These are phyloP conservation scores for Porphyrellus sp. DNA, from an alignment of 1,284 basidiomycete genomes.

Conservation along the genomic window DNA sequence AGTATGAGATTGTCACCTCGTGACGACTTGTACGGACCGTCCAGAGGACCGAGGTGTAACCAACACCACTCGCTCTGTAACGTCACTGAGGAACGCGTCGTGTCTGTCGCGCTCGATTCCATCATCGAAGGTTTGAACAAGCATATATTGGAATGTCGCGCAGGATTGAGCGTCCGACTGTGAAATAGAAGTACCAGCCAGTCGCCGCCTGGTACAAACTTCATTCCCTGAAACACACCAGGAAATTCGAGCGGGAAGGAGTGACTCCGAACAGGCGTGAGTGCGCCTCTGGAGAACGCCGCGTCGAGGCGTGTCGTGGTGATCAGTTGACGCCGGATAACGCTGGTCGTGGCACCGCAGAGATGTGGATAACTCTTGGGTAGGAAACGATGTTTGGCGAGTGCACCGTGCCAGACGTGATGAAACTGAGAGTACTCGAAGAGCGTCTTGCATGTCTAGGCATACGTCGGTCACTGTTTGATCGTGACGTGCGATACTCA, in stretches of 20 bases:
- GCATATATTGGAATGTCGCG: conserved; percentile 32
- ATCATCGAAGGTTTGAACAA: conserved; percentile 22
- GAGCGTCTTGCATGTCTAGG: conserved; percentile 30
- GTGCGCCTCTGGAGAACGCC: conserved; percentile 17
- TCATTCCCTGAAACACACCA: conserved; percentile 32
- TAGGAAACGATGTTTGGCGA: conserved; percentile 26
- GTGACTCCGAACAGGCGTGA: conserved; percentile 22
- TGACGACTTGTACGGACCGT: conserved; percentile 33
- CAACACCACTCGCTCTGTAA: conserved; percentile 32
- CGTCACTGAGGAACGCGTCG: conserved; percentile 18
- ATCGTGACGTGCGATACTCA: conserved; percentile 16
- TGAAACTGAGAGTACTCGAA: conserved; percentile 24
- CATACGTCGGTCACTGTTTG: not conserved
- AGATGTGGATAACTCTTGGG: conserved; percentile 29
- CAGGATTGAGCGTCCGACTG: conserved; percentile 32
- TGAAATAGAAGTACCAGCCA: conserved; percentile 34
- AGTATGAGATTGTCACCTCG: conserved; percentile 31
- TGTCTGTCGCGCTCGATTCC: not conserved
- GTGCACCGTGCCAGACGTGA: conserved; percentile 27
- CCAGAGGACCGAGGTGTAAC: conserved; percentile 20
- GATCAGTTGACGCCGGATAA: conserved; percentile 25
- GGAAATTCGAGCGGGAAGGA: conserved; percentile 33
- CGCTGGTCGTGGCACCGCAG: conserved; percentile 13
- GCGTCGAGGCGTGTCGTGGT: conserved; percentile 26
- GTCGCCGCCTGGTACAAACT: conserved; percentile 30